Percentiles rank a stretch among this genome's conserved stretches.
Conservation (phyloP, 306 rosid species). For the Coriaria nepalensis region DNA sequence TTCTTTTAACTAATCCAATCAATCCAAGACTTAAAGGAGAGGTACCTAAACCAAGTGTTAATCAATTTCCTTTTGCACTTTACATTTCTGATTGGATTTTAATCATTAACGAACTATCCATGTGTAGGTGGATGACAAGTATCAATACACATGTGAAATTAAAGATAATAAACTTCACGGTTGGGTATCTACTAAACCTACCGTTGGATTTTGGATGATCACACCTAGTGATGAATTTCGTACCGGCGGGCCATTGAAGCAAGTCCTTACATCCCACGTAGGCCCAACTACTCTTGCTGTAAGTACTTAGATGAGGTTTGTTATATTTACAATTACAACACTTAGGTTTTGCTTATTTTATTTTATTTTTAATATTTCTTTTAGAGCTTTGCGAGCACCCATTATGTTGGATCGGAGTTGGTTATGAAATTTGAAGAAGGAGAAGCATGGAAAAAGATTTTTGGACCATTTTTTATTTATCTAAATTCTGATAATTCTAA, state of each 20-base stretch:
- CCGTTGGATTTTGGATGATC: constrained; percentile 65
- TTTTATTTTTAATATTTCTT: background rate
- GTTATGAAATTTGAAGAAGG: constrained; percentile 30
- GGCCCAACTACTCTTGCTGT: constrained; percentile 74
- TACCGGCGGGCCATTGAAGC: constrained; percentile 52
- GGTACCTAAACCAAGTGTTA: too few relatives aligned
- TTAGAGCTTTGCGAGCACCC: constrained; percentile 76
- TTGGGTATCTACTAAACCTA: constrained; percentile 34
- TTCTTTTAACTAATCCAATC: constrained; percentile 33
- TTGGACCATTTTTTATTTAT: constrained; percentile 55
- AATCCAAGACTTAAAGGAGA: constrained; percentile 37
- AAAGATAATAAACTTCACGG: constrained; percentile 51
- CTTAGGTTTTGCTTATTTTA: background rate
- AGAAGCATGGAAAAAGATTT: constrained; percentile 66
- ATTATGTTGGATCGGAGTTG: constrained; percentile 38
- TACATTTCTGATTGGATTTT: too few relatives aligned
- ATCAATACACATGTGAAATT: constrained; percentile 48
- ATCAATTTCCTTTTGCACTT: too few relatives aligned
- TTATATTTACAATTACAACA: background rate
- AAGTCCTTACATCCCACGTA: constrained; percentile 80
- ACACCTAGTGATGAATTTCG: constrained; percentile 78
- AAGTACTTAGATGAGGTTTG: constrained; percentile 7
- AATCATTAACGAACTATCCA: background rate
- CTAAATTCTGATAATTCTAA: constrained; percentile 47
- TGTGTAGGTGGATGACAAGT: constrained; percentile 72